Evolutionary conservation across 2,329 filamentous ascomycete genomes (phyloP).

Genomic region (Lanzia echinophila): DNA sequence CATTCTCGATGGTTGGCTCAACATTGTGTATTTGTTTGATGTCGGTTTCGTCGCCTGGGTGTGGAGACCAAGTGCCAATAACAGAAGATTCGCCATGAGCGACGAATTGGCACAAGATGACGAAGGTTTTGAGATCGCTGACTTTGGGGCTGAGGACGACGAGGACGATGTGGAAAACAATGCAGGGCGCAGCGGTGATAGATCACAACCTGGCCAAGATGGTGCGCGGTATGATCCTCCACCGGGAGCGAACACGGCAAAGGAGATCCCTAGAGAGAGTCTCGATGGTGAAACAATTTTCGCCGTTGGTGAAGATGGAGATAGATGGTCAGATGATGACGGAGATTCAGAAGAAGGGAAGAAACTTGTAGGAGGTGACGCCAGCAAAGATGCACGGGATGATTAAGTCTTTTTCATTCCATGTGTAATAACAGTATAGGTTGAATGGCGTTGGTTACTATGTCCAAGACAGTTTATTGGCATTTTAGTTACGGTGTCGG

Average conservation of each 20-base stretch:
- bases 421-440: constrained; percentile 13
- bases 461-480: neutral
- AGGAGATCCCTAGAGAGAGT: constrained; percentile 46
- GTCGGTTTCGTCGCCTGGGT: constrained; percentile 91
- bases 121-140: constrained; percentile 94
- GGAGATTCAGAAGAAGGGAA: constrained; percentile 50
- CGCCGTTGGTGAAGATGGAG: constrained; percentile 77
- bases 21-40: constrained; percentile 91
- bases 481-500: neutral
- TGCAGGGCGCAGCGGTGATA: constrained; percentile 38
- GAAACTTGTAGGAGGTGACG: constrained; percentile 36
- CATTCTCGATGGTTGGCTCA: constrained; percentile 93
- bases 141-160: constrained; percentile 65
- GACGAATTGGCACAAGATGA: constrained; percentile 98
- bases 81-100: constrained; percentile 96
- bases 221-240: constrained; percentile 32
- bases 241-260: constrained; percentile 20
- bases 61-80: constrained; percentile 95
- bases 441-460: constrained; percentile 9
- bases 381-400: constrained; percentile 8
- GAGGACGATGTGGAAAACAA: constrained; percentile 48
- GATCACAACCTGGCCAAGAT: constrained; percentile 35
- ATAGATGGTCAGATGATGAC: constrained; percentile 76
- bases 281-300: constrained; percentile 93
- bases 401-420: neutral